Percentiles rank a stretch among this genome's conserved stretches.
These are phyloP conservation scores for Diophrys appendiculata DNA, from an alignment of 73 alveolate genomes.

Conservation along the genomic window DNA sequence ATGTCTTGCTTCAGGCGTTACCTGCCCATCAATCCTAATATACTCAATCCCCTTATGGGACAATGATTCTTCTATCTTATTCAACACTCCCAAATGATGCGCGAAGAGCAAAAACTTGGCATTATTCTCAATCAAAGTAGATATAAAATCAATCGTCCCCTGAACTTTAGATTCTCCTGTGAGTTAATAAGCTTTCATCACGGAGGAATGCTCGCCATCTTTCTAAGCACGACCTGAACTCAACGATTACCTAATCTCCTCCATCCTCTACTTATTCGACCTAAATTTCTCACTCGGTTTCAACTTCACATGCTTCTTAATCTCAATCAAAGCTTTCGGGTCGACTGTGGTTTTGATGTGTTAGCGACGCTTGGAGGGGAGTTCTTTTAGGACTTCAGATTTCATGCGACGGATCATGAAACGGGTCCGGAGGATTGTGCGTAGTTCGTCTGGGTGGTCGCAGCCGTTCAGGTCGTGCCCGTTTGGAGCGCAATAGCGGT, in stretches of 20 bases:
- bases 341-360: slow-evolving; percentile 75
- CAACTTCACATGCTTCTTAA: slow-evolving; percentile 25
- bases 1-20: slow-evolving; percentile 47
- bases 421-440: slow-evolving; percentile 57
- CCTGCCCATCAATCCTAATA: slow-evolving; percentile 92
- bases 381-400: slow-evolving; percentile 81
- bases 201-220: slow-evolving; percentile 13
- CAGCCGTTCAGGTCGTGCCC: slow-evolving; percentile 85
- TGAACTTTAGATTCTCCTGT: slow-evolving; percentile 82
- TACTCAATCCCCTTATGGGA: slow-evolving; percentile 61
- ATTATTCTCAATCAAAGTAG: slow-evolving; percentile 61
- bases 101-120: slow-evolving; percentile 90
- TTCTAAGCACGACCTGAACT: no score
- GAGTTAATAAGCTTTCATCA: slow-evolving; percentile 65
- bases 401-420: slow-evolving; percentile 82
- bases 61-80: slow-evolving; percentile 74
- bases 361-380: slow-evolving; percentile 91
- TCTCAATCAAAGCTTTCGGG: slow-evolving; percentile 49
- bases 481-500: slow-evolving; percentile 81
- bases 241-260: no score
- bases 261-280: no score
- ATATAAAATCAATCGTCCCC: slow-evolving; percentile 77
- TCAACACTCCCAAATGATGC: slow-evolving; percentile 86
- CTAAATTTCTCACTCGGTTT: no score
- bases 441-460: slow-evolving; percentile 86